Percentiles rank a stretch among this genome's conserved stretches.
These are phyloP conservation scores for Orobanche coerulescens DNA, from an alignment of 257 asterid genomes.

Conservation along the genomic window DNA sequence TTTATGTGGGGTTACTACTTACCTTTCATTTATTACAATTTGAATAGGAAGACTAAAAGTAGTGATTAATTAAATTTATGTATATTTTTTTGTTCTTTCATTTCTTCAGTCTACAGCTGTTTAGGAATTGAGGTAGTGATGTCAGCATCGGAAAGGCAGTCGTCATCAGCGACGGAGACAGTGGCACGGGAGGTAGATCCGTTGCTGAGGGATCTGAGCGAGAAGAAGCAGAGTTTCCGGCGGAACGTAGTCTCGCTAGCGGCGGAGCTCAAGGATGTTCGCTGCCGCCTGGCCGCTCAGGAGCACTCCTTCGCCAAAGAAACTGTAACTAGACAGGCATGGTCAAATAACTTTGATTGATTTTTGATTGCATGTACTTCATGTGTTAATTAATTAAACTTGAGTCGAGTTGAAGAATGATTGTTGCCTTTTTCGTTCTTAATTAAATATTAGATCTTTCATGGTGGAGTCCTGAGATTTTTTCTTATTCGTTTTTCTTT, in stretches of 20 bases:
- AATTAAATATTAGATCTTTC: background rate
- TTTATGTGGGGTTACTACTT: slow-evolving; percentile 20
- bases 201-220: slow-evolving; percentile 73
- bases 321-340: slow-evolving; percentile 58
- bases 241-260: slow-evolving; percentile 79
- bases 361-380: background rate
- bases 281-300: slow-evolving; percentile 56
- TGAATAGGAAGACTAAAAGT: background rate
- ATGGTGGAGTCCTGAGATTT: background rate
- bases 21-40: slow-evolving; percentile 17
- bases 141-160: slow-evolving; percentile 32
- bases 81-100: background rate
- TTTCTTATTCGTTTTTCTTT: background rate
- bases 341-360: background rate
- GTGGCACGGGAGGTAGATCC: slow-evolving; percentile 56
- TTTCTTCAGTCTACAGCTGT: background rate
- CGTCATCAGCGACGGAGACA: slow-evolving; percentile 22
- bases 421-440: background rate
- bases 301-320: slow-evolving; percentile 50
- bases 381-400: background rate
- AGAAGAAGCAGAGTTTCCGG: slow-evolving; percentile 76
- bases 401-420: background rate
- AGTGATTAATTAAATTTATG: background rate
- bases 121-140: slow-evolving; percentile 13
- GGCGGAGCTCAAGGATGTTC: slow-evolving; percentile 77